Percentiles rank a stretch among this genome's conserved stretches.
Evolutionary conservation across 2,329 filamentous ascomycete genomes (phyloP).

Genomic region (Sclerotinia nivalis): DNA sequence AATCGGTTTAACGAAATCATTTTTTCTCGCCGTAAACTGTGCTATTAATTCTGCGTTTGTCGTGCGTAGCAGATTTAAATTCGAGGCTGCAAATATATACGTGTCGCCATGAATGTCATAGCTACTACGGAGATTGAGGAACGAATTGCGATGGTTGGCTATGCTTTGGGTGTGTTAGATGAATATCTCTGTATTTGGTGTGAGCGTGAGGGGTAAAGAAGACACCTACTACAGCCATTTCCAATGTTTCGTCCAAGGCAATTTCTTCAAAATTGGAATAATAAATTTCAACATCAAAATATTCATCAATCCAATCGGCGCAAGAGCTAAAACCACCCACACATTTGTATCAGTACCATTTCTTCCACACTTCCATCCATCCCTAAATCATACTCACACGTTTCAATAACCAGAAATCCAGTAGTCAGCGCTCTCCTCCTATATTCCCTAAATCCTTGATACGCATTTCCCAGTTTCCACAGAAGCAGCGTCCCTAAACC

Average conservation of each 20-base stretch:
- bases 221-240: conserved; percentile 29
- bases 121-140: conserved; percentile 23
- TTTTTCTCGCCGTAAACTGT: conserved; percentile 35
- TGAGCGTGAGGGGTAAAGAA: neutral
- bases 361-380: neutral
- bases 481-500: neutral
- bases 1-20: conserved; percentile 39
- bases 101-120: conserved; percentile 34
- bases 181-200: neutral
- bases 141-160: conserved; percentile 29
- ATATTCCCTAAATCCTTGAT: neutral
- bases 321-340: neutral
- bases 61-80: conserved; percentile 33
- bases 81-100: conserved; percentile 35
- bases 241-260: conserved; percentile 28
- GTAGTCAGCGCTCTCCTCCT: neutral
- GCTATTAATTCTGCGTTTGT: conserved; percentile 36
- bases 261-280: conserved; percentile 23
- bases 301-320: conserved; percentile 25
- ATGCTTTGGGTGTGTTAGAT: conserved; percentile 25
- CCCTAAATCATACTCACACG: neutral
- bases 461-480: neutral
- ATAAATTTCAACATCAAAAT: conserved; percentile 24
- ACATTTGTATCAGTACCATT: neutral
- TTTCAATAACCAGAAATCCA: conserved; percentile 12